Percentiles rank a stretch among this genome's conserved stretches.
These are phyloP conservation scores for Cladosporium sp. DNA, from an alignment of 2,329 filamentous ascomycete genomes.

Conservation along the genomic window DNA sequence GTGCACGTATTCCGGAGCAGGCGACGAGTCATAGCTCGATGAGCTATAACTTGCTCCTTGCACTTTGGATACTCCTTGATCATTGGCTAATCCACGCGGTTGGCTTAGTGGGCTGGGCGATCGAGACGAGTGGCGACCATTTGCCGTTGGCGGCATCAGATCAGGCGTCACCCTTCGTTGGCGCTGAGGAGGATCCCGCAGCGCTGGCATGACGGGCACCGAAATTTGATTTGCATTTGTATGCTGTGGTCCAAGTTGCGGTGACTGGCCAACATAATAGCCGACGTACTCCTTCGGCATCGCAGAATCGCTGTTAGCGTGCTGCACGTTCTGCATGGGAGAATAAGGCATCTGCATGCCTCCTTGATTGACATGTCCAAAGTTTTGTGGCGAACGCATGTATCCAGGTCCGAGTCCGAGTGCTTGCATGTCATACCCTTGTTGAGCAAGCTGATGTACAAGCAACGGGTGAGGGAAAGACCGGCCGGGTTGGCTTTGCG, in stretches of 20 bases:
- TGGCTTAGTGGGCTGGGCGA: conserved; percentile 47
- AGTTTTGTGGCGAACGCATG: conserved; percentile 24
- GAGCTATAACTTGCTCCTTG: conserved; percentile 17
- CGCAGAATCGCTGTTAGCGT: conserved; percentile 27
- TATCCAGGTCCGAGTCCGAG: conserved; percentile 26
- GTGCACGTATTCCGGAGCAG: conserved; percentile 8
- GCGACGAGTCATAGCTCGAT: conserved; percentile 17
- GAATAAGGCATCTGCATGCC: conserved; percentile 23
- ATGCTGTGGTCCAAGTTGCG: conserved; percentile 34
- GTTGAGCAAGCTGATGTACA: conserved; percentile 33
- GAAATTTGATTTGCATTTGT: conserved; percentile 27
- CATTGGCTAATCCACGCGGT: conserved; percentile 32
- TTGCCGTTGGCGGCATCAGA: conserved; percentile 31
- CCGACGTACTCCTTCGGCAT: conserved; percentile 49
- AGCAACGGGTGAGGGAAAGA: conserved; percentile 37
- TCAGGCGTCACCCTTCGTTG: conserved; percentile 42
- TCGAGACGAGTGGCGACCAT: conserved; percentile 26
- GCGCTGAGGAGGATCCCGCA: conserved; percentile 37
- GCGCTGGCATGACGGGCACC: conserved; percentile 31
- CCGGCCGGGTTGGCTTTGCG: conserved; percentile 48
- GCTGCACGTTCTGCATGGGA: conserved; percentile 16
- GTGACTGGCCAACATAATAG: conserved; percentile 45
- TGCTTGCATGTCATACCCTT: conserved; percentile 35
- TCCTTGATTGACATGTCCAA: conserved; percentile 16
- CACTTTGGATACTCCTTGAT: conserved; percentile 20